Percentiles rank a stretch among this genome's conserved stretches.
Evolutionary conservation across 306 rosid genomes (phyloP).

Genomic region (Pyrus pyrifolia): DNA sequence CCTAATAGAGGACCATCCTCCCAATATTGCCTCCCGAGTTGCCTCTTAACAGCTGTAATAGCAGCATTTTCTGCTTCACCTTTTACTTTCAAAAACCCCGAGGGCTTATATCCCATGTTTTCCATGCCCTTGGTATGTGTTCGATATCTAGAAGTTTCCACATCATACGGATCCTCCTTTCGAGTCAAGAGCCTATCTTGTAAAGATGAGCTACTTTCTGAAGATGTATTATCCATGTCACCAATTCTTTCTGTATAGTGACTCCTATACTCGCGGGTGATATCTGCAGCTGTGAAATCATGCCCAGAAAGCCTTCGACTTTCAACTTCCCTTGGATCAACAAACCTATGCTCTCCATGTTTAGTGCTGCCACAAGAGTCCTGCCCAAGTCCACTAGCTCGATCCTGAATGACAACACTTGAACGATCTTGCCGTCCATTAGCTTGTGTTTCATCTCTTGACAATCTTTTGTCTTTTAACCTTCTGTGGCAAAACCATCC

Average conservation of each 20-base stretch:
- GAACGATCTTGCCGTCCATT: constrained; percentile 92
- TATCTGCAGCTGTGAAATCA: constrained; percentile 46
- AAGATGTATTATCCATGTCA: constrained; percentile 67
- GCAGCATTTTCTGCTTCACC: constrained; percentile 97
- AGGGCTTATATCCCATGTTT: constrained; percentile 64
- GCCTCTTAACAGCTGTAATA: constrained; percentile 92
- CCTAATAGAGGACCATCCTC: constrained; percentile 91
- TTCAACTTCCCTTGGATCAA: constrained; percentile 93
- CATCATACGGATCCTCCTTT: constrained; percentile 55
- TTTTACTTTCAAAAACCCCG: constrained; percentile 94
- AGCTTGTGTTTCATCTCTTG: constrained; percentile 47
- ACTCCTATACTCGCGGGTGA: constrained; percentile 39
- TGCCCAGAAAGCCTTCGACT: constrained; percentile 62
- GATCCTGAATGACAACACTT: constrained; percentile 82
- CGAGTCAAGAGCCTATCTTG: constrained; percentile 56
- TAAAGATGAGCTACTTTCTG: constrained; percentile 81
- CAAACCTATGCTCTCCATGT: constrained; percentile 61
- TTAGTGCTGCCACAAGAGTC: constrained; percentile 99
- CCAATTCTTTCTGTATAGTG: constrained; percentile 43
- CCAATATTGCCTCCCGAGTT: constrained; percentile 60
- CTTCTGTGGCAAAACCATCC: constrained; percentile 99
- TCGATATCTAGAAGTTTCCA: constrained; percentile 56
- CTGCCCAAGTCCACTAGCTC: constrained; percentile 89
- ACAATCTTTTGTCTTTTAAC: constrained; percentile 77
- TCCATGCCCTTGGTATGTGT: constrained; percentile 42